These are phyloP conservation scores for Kondoa subrosea DNA, from an alignment of 768 basidiomycete genomes.

Conservation along the genomic window DNA sequence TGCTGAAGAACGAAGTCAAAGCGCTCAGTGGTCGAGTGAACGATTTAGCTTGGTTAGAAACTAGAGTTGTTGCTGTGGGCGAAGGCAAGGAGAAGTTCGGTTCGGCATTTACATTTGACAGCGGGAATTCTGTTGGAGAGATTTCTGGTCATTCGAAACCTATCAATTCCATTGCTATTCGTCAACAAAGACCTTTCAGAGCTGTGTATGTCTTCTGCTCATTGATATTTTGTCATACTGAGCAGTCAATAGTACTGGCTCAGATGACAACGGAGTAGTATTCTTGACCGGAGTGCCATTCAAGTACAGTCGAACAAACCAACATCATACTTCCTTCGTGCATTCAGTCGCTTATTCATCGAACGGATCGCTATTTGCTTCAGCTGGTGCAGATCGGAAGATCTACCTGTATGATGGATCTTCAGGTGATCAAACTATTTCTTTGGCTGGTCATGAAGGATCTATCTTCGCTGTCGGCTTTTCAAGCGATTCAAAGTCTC, in stretches of 20 bases:
- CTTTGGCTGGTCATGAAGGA: slow-evolving; percentile 33
- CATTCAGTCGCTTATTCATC: slow-evolving; percentile 73
- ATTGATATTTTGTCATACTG: too few species aligned
- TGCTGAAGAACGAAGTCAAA: slow-evolving; percentile 57
- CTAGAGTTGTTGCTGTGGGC: slow-evolving; percentile 85
- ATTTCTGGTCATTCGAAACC: slow-evolving; percentile 83
- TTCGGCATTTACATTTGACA: slow-evolving; percentile 1
- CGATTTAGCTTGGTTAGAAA: slow-evolving; percentile 91
- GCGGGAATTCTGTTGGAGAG: slow-evolving; percentile 49
- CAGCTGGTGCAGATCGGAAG: slow-evolving; percentile 75
- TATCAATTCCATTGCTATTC: slow-evolving; percentile 74
- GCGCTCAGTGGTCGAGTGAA: slow-evolving; percentile 44
- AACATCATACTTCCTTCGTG: slow-evolving; percentile 77
- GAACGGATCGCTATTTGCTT: slow-evolving; percentile 65
- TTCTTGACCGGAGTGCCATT: slow-evolving; percentile 76
- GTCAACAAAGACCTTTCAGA: slow-evolving; percentile 74
- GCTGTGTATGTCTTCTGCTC: too few species aligned
- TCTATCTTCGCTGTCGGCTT: slow-evolving; percentile 16
- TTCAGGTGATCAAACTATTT: slow-evolving; percentile 57
- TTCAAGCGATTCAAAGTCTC: not conserved
- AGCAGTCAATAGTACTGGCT: too few species aligned
- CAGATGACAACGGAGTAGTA: slow-evolving; percentile 62
- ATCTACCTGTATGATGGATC: slow-evolving; percentile 75
- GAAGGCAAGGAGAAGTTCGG: slow-evolving; percentile 56
- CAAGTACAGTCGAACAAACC: slow-evolving; percentile 79